phyloP scores from a whole-genome alignment of 176 grass and related monocot species.

The Urochloa ruziziensis region DNA sequence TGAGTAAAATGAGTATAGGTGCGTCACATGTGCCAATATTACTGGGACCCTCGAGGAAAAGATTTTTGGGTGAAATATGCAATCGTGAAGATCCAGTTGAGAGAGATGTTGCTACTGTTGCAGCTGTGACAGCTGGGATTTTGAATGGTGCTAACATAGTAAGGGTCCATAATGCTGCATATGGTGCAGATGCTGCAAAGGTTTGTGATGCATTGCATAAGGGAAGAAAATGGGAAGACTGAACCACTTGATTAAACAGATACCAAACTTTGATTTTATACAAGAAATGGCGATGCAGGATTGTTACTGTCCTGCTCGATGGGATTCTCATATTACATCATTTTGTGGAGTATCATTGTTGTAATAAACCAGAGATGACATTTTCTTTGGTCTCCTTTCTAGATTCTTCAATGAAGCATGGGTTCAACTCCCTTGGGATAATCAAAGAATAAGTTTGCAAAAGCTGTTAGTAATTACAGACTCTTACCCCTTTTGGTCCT shows the following conservation, averaged over 20 bases:
- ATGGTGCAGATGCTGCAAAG: slow-evolving; percentile 61
- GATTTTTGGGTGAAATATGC: slow-evolving; percentile 82
- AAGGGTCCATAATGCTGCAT: slow-evolving; percentile 78
- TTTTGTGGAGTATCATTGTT: not conserved
- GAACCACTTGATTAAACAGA: not conserved
- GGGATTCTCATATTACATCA: not conserved
- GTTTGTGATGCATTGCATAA: slow-evolving; percentile 61
- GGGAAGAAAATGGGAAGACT: not conserved
- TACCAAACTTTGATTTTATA: not conserved
- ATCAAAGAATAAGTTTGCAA: not conserved
- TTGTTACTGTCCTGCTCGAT: not conserved
- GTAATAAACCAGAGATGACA: slow-evolving; percentile 1
- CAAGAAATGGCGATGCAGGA: not conserved
- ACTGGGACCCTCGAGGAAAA: slow-evolving; percentile 82
- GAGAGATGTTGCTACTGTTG: slow-evolving; percentile 76
- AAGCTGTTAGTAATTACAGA: not conserved
- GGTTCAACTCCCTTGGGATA: not conserved
- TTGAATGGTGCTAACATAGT: slow-evolving; percentile 83
- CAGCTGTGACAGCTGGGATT: slow-evolving; percentile 49
- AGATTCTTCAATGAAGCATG: slow-evolving; percentile 18
- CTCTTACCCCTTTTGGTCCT: not conserved
- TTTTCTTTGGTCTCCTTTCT: not conserved
- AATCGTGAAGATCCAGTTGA: slow-evolving; percentile 50
- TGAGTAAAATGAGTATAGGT: slow-evolving; percentile 60
- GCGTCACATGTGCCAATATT: slow-evolving; percentile 74